A percentile compares a stretch with the other conserved stretches of the same genome.
Evolutionary conservation across 352 stramenopile genomes (phyloP).

Genomic region (Hyaloperonospora arabidopsidis): DNA sequence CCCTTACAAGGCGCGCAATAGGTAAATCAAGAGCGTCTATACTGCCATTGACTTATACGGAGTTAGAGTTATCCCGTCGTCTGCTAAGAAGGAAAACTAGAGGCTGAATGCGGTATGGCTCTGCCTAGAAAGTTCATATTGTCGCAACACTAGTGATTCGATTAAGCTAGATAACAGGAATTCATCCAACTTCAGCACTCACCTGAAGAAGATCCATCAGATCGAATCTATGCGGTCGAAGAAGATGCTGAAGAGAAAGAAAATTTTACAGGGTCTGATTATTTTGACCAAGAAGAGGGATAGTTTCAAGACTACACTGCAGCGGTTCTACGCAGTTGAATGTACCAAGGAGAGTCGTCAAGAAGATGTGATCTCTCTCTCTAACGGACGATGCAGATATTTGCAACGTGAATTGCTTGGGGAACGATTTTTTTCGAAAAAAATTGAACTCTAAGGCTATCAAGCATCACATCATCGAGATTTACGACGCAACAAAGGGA

Average conservation of each 20-base stretch:
- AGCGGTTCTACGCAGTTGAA: not conserved
- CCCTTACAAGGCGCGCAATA: not conserved
- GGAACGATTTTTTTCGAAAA: not conserved
- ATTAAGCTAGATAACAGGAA: no score
- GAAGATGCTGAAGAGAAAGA: no score
- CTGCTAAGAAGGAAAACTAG: no score
- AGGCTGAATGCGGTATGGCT: no score
- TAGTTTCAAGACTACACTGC: no score
- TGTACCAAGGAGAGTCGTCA: not conserved
- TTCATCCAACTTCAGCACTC: no score
- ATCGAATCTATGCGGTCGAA: no score
- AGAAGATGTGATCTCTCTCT: not conserved
- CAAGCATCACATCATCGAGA: not conserved
- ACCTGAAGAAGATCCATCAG: no score
- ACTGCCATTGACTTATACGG: not conserved
- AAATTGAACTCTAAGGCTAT: not conserved
- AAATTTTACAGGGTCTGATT: no score
- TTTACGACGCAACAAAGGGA: not conserved
- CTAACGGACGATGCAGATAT: not conserved
- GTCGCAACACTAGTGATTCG: no score
- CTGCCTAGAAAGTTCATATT: no score
- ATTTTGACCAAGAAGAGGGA: no score
- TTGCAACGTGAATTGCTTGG: not conserved
- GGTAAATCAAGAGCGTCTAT: not conserved
- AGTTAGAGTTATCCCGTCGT: not conserved